Base-by-base conservation (phyloP, 2,329 filamentous ascomycete species). In the Zelopaecilomyces penicillatus region DNA sequence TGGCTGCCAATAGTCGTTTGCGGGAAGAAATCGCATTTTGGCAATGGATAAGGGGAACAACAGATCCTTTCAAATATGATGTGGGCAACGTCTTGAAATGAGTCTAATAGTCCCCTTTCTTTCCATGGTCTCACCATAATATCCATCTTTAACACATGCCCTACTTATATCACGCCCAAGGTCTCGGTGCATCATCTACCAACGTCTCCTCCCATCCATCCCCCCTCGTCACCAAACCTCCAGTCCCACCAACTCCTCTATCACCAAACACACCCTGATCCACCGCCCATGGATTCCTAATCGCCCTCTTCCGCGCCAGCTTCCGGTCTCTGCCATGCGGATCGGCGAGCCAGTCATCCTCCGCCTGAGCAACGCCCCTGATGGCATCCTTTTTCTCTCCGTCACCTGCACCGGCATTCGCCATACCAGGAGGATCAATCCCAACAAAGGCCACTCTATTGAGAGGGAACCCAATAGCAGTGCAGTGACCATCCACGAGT, bases 401-500 rank as follows among this genome's bases (percentile, higher is more conserved):
- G 2, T 48, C 43, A 2, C 51, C 55, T 1, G 54, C 56, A 3
- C 45, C 52, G n/a, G 56, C 55, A 1, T 41, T 47, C 30, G 53
- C 52, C 59, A 74, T 65, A 1, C 66, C 64, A 0, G 74, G 75
- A 11, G 84, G 84, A 55, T 87, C 78, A 41, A 87, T 75, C 0
- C 83, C 84, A 5, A 83, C 53, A 43, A 80, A 83, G 0, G 39
- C 41, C 1, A 80, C 68, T 1, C 61, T 59, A 0, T 66, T 55
- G 1, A 65, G 46, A 0, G 74, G 69, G 42, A 76, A 79, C 0
- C 72, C 70, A n/a, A 87, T 66, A 10, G 82, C 82, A 5, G 61
- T 65, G 52, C 81, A 78, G 65, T 89, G 85, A 3, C 75, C 70
- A 30, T 81, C 72, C 41, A 83, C 62, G 27, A 87, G 76, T 2